Conservation (phyloP, 2,329 filamentous ascomycete genomes). For the Neobulgaria alba region DNA sequence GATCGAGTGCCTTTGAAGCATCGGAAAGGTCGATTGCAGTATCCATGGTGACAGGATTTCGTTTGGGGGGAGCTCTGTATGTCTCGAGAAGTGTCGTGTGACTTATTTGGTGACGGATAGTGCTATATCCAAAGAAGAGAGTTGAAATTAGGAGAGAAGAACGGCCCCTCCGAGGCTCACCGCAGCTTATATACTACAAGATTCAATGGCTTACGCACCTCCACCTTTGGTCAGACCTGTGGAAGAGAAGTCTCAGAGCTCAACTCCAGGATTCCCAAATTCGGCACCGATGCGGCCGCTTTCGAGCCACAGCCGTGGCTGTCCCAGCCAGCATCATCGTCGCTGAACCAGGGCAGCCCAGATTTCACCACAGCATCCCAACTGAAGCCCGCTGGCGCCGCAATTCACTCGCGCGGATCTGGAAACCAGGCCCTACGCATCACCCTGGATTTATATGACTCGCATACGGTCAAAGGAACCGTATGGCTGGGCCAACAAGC, state of each 20-base stretch:
- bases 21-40: slow-evolving; percentile 82
- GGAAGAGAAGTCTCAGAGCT: too few species aligned
- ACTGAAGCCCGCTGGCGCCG: background rate
- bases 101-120: too few species aligned
- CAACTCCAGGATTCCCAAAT: too few species aligned
- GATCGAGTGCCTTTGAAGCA: slow-evolving; percentile 74
- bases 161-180: too few species aligned
- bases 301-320: slow-evolving; percentile 8
- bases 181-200: too few species aligned
- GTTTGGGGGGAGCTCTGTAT: too few species aligned
- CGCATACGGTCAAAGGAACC: slow-evolving; percentile 13
- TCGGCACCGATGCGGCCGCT: slow-evolving; percentile 5
- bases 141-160: too few species aligned
- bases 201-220: too few species aligned
- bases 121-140: too few species aligned
- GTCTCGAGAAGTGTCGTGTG: too few species aligned
- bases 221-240: too few species aligned
- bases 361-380: slow-evolving; percentile 5
- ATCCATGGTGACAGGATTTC: slow-evolving; percentile 58
- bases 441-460: slow-evolving; percentile 21
- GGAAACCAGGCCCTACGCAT: slow-evolving; percentile 1
- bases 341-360: slow-evolving; percentile 2
- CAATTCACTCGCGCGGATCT: background rate
- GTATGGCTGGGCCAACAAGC: slow-evolving; percentile 29
- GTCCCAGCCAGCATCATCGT: slow-evolving; percentile 5